These are phyloP conservation scores for Serendipita sp. DNA, from an alignment of 768 basidiomycete genomes.

Conservation along the genomic window DNA sequence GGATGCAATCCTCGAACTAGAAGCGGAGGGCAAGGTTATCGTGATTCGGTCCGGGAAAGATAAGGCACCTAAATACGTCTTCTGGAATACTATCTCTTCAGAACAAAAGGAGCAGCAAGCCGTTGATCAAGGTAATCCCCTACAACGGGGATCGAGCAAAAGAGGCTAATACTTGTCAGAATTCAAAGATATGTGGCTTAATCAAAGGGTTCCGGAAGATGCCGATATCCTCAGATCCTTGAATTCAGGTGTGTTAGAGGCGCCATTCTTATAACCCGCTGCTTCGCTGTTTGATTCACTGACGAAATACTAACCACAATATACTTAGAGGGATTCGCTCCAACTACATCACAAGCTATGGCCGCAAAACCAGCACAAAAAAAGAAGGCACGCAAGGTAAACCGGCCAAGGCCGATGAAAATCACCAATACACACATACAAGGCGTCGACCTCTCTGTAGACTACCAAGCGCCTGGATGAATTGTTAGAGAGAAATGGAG, in stretches of 20 bases:
- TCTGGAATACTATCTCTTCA: conserved; percentile 79
- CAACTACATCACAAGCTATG: conserved; percentile 40
- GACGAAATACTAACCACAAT: background rate
- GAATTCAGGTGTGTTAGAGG: conserved; percentile 37
- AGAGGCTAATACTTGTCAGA: conserved; percentile 29
- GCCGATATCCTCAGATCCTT: conserved; percentile 67
- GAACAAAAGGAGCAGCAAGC: conserved; percentile 52
- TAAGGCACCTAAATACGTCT: conserved; percentile 66
- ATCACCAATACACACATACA: conserved; percentile 82
- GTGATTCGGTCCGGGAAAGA: conserved; percentile 78
- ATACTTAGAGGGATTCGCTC: conserved; percentile 56
- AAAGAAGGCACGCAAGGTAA: conserved; percentile 71
- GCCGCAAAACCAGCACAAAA: conserved; percentile 41
- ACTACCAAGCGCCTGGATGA: conserved; percentile 25
- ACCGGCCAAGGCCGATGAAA: conserved; percentile 57
- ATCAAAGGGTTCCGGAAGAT: conserved; percentile 68
- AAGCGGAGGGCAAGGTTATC: conserved; percentile 72
- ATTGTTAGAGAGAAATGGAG: no score
- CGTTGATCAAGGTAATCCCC: conserved; percentile 60
- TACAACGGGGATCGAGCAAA: background rate
- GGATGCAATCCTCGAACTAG: conserved; percentile 71
- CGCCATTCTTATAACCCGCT: conserved; percentile 3
- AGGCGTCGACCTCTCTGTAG: conserved; percentile 61
- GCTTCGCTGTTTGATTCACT: background rate
- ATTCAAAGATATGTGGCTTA: conserved; percentile 77